Percentiles rank a stretch among this genome's conserved stretches.
phyloP scores from a whole-genome alignment of 108 stramenopile species.

The Skeletonema marinoi region DNA sequence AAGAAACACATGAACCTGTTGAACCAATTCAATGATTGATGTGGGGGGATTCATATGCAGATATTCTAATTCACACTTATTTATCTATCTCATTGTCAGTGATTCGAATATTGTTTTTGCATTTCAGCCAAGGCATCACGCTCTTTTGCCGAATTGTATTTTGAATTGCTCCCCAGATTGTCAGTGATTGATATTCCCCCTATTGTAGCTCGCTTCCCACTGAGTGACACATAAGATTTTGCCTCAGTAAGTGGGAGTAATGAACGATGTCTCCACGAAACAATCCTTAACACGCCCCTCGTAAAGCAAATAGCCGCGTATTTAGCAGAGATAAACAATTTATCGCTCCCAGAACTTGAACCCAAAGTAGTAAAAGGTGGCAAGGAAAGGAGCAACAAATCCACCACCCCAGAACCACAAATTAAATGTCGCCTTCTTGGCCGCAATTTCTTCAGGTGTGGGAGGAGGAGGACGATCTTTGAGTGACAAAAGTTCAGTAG shows the following conservation, averaged over 20 bases:
- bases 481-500: conserved; percentile 54
- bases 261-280: background rate
- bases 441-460: conserved; percentile 80
- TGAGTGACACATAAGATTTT: background rate
- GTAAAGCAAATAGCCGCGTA: background rate
- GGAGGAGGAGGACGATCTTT: conserved; percentile 79
- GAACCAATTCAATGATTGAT: background rate
- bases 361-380: conserved; percentile 86
- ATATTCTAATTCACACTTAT: background rate
- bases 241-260: background rate
- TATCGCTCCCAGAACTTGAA: conserved; percentile 88
- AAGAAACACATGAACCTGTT: background rate
- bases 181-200: background rate
- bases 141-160: background rate
- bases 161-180: background rate
- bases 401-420: conserved; percentile 88
- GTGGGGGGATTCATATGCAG: background rate
- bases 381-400: conserved; percentile 86
- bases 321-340: conserved; percentile 1
- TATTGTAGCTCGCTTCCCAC: background rate
- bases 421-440: conserved; percentile 84
- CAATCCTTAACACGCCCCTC: background rate
- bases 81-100: background rate
- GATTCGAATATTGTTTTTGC: conserved; percentile 2
- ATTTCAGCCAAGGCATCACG: background rate